phyloP scores from a whole-genome alignment of 1,139 yeast genomes.

The Pneumocystis wakefieldiae region DNA sequence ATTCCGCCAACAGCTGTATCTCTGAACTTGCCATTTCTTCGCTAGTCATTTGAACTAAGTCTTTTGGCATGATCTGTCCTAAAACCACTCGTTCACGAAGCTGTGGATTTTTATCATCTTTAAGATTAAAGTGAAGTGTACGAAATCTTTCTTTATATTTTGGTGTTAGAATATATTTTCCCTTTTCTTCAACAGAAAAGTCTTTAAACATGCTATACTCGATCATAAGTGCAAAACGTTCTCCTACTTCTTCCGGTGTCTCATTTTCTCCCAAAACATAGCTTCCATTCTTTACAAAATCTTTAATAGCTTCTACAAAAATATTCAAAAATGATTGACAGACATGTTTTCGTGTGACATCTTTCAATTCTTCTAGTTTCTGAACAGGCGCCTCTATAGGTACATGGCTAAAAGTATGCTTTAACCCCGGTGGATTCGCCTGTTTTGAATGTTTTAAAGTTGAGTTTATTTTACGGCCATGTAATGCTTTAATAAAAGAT shows the following conservation, averaged over 20 bases:
- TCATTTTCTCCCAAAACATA: constrained; percentile 25
- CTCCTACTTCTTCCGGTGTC: constrained; percentile 28
- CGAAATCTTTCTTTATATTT: constrained; percentile 42
- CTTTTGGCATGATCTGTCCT: constrained; percentile 33
- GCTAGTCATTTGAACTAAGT: constrained; percentile 43
- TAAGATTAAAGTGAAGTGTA: constrained; percentile 38
- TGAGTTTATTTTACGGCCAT: constrained; percentile 5
- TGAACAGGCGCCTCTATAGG: neutral
- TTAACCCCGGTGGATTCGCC: neutral
- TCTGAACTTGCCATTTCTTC: constrained; percentile 63
- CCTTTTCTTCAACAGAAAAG: constrained; percentile 24
- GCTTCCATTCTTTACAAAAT: constrained; percentile 14
- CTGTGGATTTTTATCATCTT: constrained; percentile 36
- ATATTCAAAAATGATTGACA: neutral
- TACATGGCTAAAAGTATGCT: neutral
- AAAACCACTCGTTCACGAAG: constrained; percentile 35
- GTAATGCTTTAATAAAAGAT: constrained; percentile 1
- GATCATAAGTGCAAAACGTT: constrained; percentile 27
- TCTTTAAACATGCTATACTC: constrained; percentile 29
- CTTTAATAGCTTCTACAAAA: neutral
- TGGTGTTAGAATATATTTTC: constrained; percentile 25
- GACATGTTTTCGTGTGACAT: neutral
- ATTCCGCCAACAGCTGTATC: constrained; percentile 51
- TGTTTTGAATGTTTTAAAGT: neutral
- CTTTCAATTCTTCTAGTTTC: neutral